Conservation (phyloP, 2,329 filamentous ascomycete genomes). For the Trichoderma arundinaceum region DNA sequence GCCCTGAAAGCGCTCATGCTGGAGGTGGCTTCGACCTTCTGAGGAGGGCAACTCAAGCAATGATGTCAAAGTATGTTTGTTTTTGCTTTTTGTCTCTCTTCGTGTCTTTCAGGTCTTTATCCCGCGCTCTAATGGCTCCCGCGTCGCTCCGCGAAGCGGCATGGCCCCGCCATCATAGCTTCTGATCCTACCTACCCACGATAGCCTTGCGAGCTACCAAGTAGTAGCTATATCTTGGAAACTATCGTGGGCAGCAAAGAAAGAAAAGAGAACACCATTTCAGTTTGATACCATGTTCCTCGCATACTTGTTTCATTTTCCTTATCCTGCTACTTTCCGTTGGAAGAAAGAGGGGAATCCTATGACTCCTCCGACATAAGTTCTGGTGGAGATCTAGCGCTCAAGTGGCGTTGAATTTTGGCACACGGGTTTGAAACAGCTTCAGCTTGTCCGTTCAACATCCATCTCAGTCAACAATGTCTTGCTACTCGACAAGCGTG, state of each 20-base stretch:
- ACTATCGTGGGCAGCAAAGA: not conserved
- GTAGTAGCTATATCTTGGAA: conserved; percentile 12
- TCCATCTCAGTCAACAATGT: conserved; percentile 19
- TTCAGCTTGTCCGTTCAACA: not conserved
- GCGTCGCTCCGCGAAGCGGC: conserved; percentile 21
- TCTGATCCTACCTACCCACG: not conserved
- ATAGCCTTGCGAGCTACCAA: conserved; percentile 23
- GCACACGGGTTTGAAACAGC: conserved; percentile 7
- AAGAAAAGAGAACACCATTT: not conserved
- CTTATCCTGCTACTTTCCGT: not conserved
- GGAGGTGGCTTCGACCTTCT: conserved; percentile 61
- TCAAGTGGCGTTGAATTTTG: conserved; percentile 20
- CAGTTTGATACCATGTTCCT: not conserved
- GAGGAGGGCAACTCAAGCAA: conserved; percentile 64
- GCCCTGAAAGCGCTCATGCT: conserved; percentile 51
- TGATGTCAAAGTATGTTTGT: conserved; percentile 65
- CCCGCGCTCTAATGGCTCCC: conserved; percentile 22
- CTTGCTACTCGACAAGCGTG: conserved; percentile 20
- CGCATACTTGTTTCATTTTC: not conserved
- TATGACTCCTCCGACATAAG: not conserved
- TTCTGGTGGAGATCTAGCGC: conserved; percentile 19
- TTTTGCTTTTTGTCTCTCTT: conserved; percentile 20
- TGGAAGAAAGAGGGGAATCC: not conserved
- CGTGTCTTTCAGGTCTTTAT: conserved; percentile 13
- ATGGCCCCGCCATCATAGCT: conserved; percentile 23